Conservation (phyloP, 768 basidiomycete genomes). For the Lepiota brunneoincarnata region DNA sequence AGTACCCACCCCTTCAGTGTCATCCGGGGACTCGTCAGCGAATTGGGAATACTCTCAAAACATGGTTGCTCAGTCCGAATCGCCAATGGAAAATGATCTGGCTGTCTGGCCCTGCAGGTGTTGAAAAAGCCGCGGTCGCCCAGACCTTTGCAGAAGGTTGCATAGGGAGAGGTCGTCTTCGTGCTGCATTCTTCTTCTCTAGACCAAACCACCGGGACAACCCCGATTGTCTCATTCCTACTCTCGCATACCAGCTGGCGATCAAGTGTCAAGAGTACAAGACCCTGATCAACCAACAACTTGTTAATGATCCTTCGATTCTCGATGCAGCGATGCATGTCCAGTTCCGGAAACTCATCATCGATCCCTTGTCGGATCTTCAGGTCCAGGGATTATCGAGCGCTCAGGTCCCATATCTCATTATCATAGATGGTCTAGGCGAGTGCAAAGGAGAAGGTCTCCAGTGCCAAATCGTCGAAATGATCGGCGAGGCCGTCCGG, state of each 20-base stretch:
- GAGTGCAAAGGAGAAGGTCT: not conserved
- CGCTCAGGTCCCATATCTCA: not conserved
- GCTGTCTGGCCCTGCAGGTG: conserved; percentile 5
- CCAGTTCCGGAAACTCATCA: conserved; percentile 8
- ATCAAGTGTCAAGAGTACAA: not conserved
- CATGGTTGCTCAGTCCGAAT: not conserved
- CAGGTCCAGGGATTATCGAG: too few relatives aligned
- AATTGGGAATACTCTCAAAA: not conserved
- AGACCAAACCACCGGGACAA: not conserved
- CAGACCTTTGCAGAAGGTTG: not conserved
- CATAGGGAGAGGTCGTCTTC: not conserved
- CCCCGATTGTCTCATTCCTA: not conserved
- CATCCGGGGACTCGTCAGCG: not conserved
- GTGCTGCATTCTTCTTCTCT: conserved; percentile 11
- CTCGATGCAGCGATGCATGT: not conserved
- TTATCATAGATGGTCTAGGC: conserved; percentile 13
- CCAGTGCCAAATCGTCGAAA: not conserved
- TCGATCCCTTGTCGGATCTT: not conserved
- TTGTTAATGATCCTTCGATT: not conserved
- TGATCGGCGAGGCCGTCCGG: too few relatives aligned
- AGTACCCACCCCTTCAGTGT: not conserved
- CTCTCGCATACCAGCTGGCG: conserved; percentile 4
- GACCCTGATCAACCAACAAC: not conserved
- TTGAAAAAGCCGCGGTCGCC: conserved; percentile 11
- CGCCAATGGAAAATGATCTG: not conserved